These are phyloP conservation scores for Xylaria cubensis DNA, from an alignment of 495 filamentous ascomycete species.

Conservation along the genomic window DNA sequence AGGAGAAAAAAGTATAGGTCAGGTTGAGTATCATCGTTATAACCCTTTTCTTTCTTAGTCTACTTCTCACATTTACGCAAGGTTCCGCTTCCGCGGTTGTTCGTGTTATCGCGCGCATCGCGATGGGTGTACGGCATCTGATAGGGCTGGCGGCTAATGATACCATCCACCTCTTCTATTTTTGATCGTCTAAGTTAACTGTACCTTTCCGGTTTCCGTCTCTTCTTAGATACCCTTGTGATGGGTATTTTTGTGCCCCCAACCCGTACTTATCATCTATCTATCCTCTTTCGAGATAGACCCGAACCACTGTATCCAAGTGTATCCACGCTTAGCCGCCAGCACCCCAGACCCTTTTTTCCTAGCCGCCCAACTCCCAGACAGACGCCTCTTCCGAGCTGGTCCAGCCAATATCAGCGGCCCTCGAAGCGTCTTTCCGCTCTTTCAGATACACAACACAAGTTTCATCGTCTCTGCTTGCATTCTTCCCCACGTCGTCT, in stretches of 20 bases:
- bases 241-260: constrained; percentile 32
- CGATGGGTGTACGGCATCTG: constrained; percentile 26
- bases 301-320: background rate
- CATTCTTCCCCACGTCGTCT: constrained; percentile 40
- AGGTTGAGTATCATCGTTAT: background rate
- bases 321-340: constrained; percentile 47
- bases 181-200: constrained; percentile 33
- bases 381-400: constrained; percentile 56
- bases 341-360: constrained; percentile 41
- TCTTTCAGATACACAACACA: constrained; percentile 55
- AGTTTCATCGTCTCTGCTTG: constrained; percentile 54
- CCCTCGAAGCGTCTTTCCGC: constrained; percentile 45
- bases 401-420: constrained; percentile 55
- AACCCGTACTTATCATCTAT: constrained; percentile 14
- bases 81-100: constrained; percentile 20
- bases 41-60: background rate
- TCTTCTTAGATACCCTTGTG: background rate
- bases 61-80: background rate
- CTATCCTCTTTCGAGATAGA: constrained; percentile 12
- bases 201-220: constrained; percentile 21
- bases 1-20: background rate
- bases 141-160: constrained; percentile 45
- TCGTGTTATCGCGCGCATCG: constrained; percentile 34
- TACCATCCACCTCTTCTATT: constrained; percentile 37
- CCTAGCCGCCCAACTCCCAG: constrained; percentile 58